Base-by-base conservation (phyloP, 2,329 filamentous ascomycete species). In the Lizonia empirigonia region DNA sequence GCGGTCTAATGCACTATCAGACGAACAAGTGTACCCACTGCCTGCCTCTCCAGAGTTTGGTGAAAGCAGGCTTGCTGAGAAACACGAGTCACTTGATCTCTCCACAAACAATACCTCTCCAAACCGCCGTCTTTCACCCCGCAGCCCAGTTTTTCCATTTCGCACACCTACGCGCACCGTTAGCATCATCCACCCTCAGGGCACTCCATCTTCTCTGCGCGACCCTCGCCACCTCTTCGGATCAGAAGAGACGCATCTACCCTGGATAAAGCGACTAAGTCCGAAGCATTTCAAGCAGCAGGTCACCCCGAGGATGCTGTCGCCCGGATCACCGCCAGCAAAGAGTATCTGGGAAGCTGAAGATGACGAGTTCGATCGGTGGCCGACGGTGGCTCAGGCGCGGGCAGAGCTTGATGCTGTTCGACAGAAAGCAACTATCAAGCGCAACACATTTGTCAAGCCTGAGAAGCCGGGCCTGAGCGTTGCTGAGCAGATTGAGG, bases 291-390 rank as follows among this genome's bases (percentile, higher is more conserved):
- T 52, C 22, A 16, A 37, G 4, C 45, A 47, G 38, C 33, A n/a
- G 18, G 32, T 47, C 12, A 26, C 41, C 8, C 49, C 49, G 7
- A 18, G 29, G 7, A 22, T 33, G 20, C 16, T 42, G 7, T 29
- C 49, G 5, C 44, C 20, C 1, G 38, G 36, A 15, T 44, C 33
- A 3, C 42, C 42, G 15, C 49, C 37, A 13, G 30, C 38, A 7
- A 52, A 47, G 27, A 52, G 49, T 7, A 36, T 56, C 2, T 60
- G 52, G 55, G 58, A 58, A 20, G 46, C 50, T 10, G 50, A 54
- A n/a, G 55, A 58, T 12, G 52, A 58, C 10, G 58, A 60, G 16
- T 58, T 58, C 27, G 52, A 58, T 24, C 34, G 40, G 1, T 53
- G 55, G 46, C 51, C 52, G 4, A 47, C 46, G 10, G 18, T 24